phyloP scores from a whole-genome alignment of 75 land plant genomes.

The Pinus tabuliformis region DNA sequence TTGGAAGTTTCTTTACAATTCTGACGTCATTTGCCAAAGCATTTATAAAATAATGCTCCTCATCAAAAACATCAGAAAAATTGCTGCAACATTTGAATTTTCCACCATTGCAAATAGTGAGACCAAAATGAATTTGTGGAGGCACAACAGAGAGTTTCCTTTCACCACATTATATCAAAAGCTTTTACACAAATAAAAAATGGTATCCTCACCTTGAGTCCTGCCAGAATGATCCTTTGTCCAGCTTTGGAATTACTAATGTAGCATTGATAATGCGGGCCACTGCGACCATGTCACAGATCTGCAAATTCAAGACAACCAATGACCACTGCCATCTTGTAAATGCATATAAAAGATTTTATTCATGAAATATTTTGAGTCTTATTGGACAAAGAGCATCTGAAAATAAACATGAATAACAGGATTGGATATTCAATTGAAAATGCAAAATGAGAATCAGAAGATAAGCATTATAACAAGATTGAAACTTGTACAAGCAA shows the following conservation, averaged over 20 bases:
- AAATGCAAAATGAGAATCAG: not conserved
- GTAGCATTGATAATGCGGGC: conserved; percentile 96
- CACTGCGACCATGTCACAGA: conserved; percentile 98
- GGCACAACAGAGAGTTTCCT: not conserved
- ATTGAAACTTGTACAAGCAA: too few species aligned
- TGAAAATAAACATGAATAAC: not conserved
- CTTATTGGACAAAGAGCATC: not conserved
- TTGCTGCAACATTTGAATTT: conserved; percentile 46
- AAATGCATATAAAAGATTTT: not conserved
- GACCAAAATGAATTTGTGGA: not conserved
- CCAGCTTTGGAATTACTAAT: conserved; percentile 93
- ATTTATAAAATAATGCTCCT: conserved; percentile 73
- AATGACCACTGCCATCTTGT: not conserved
- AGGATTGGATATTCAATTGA: not conserved
- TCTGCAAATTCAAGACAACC: conserved; percentile 42
- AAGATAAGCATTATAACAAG: too few species aligned
- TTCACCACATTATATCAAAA: not conserved
- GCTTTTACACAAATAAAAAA: not conserved
- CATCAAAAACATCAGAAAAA: conserved; percentile 94
- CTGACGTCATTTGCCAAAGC: conserved; percentile 65
- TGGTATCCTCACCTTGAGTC: conserved; percentile 66
- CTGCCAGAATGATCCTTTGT: conserved; percentile 93
- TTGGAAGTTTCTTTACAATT: conserved; percentile 77
- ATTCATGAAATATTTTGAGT: not conserved
- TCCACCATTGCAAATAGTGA: not conserved